These are phyloP conservation scores for Madurella mycetomatis DNA, from an alignment of 2,329 filamentous ascomycete species.

Conservation along the genomic window DNA sequence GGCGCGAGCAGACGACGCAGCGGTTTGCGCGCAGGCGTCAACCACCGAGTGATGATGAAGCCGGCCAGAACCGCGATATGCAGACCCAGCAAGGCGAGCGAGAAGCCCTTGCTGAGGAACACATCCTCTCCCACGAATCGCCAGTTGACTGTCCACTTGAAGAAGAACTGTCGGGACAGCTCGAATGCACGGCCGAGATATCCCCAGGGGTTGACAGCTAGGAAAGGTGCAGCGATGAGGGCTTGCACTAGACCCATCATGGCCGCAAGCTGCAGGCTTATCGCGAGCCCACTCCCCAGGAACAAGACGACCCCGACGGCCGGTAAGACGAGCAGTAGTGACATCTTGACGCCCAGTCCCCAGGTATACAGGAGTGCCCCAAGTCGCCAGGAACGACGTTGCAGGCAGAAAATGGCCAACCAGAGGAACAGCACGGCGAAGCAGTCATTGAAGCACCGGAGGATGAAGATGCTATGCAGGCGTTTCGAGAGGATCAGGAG, in stretches of 20 bases:
- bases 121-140: slow-evolving; percentile 80
- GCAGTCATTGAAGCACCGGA: slow-evolving; percentile 94
- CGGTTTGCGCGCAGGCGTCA: slow-evolving; percentile 60
- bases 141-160: slow-evolving; percentile 99
- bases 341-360: slow-evolving; percentile 94
- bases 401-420: slow-evolving; percentile 72
- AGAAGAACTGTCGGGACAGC: slow-evolving; percentile 84
- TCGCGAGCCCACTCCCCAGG: slow-evolving; percentile 63
- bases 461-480: slow-evolving; percentile 86
- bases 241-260: slow-evolving; percentile 78
- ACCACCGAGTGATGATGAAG: slow-evolving; percentile 68
- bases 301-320: slow-evolving; percentile 74
- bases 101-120: slow-evolving; percentile 69
- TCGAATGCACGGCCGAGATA: slow-evolving; percentile 87
- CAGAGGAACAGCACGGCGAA: slow-evolving; percentile 83
- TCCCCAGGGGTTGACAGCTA: slow-evolving; percentile 57
- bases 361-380: slow-evolving; percentile 70
- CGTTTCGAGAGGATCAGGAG: slow-evolving; percentile 86
- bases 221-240: slow-evolving; percentile 62
- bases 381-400: slow-evolving; percentile 67
- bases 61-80: slow-evolving; percentile 62
- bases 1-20: slow-evolving; percentile 49
- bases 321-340: slow-evolving; percentile 74
- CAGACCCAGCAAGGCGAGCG: slow-evolving; percentile 58
- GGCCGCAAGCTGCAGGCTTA: slow-evolving; percentile 62